Evolutionary conservation across 306 rosid genomes (phyloP).

Genomic region (Sechiopsis laciniata): DNA sequence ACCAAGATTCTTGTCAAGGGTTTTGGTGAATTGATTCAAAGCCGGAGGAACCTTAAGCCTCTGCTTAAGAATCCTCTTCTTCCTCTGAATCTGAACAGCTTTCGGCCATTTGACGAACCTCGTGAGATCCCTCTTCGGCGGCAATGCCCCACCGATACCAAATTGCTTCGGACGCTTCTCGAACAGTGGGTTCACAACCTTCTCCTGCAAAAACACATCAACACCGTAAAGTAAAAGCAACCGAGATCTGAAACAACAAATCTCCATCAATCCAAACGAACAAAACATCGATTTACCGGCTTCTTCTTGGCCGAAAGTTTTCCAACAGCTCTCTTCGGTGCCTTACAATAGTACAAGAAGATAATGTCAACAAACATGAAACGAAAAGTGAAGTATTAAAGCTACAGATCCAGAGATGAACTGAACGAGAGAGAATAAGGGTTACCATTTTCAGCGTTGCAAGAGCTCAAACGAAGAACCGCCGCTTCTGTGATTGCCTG

Average conservation of each 20-base stretch:
- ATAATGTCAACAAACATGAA: not conserved
- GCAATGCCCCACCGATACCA: slow-evolving; percentile 55
- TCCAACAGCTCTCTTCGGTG: slow-evolving; percentile 34
- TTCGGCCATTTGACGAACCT: slow-evolving; percentile 60
- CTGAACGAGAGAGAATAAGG: not conserved
- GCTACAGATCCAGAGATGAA: not conserved
- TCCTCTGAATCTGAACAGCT: slow-evolving; percentile 48
- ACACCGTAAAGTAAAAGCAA: not conserved
- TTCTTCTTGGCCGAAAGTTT: slow-evolving; percentile 36
- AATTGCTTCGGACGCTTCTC: slow-evolving; percentile 61
- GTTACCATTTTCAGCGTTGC: not conserved
- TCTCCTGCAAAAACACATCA: slow-evolving; percentile 21
- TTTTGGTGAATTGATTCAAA: slow-evolving; percentile 66
- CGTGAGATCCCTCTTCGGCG: slow-evolving; percentile 52
- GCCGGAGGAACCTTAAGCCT: slow-evolving; percentile 69
- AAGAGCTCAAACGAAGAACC: not conserved
- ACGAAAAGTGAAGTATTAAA: not conserved
- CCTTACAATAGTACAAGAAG: slow-evolving; percentile 16
- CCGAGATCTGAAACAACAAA: not conserved
- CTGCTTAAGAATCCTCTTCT: slow-evolving; percentile 55
- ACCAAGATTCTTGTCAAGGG: slow-evolving; percentile 72
- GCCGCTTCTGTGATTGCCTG: not conserved
- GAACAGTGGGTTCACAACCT: slow-evolving; percentile 46
- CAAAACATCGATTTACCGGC: slow-evolving; percentile 10
- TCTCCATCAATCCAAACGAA: not conserved